Base-by-base conservation (phyloP, 2,329 filamentous ascomycete species). In the Aspergillus fructus region DNA sequence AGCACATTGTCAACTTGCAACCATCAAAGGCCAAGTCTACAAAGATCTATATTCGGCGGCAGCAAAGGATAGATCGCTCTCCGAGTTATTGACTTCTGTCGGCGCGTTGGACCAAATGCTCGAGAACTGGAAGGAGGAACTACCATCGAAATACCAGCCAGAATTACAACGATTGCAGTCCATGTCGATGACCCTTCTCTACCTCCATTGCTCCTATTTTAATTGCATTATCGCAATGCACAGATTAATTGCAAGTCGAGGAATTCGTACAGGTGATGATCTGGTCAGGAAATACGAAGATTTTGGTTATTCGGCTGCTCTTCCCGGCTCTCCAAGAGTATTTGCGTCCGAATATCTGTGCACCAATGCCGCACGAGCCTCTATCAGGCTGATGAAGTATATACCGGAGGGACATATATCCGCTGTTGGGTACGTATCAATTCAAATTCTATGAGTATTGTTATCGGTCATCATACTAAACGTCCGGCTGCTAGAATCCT, bases 211-310 rank as follows among this genome's bases (percentile, higher is more conserved):
- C 37, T 59, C 59, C 4, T 64, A 64, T 37, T 60, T 59, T 12
- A 54, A 64, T 23, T 64, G 62, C 49, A 52, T 64, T 19, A 64
- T 64, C 11, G 58, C 62, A 19, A 55, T 64, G 23, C 62, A 64
- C 39, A 57, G 54, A 6, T 19, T 62, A 1, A 50, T 62, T 17
- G 60, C 49, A 17, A 42, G 37, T 6, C 45, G 49, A 11, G 59
- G 47, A 11, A 37, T 60, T 4, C 52, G 48, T 12, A 56, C 43
- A 1, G 52, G 42, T 3, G 41, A 55, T n/a, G 60, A 62, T 27
- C 33, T 59, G 2, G 5, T 43, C 4, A 33, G 45, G 21, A n/a
- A 13, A 34, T 42, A 53, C 21, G 33, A 42, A 15, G 50, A 53
- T 11, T 23, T 47, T 11, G 39, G 37, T 19, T 23, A 41, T 19